Evolutionary conservation across 2,329 filamentous ascomycete species (phyloP), one percentile per base, ranked within the genome.

Genomic region (Beauveria australis): DNA sequence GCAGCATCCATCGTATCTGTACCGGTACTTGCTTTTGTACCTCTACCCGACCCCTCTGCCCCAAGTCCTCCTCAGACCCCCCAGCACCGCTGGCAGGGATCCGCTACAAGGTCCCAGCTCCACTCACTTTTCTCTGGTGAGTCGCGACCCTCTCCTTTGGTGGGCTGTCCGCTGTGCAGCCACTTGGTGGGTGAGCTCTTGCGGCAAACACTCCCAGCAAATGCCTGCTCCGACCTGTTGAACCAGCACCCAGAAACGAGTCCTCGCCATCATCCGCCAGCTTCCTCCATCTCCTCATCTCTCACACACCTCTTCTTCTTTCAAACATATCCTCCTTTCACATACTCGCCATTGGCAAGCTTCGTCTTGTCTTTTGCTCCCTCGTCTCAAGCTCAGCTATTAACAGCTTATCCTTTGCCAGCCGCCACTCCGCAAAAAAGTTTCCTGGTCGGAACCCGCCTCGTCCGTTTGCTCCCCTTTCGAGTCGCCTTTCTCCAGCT

Each of bases 311-410:
- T 37, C 33, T 37, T 37, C 33, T 41, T 43, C 53, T 55, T 47
- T 57, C 61, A 51, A 61, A 64, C 62, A 61, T 62, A 64, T 63
- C 52, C 47, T 30, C 55, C 49, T 52, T 56, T 64, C 64, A 26
- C 57, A 56, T 59, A 62, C 44, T 60, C 49, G 30, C 28, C 41
- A 60, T 53, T 48, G 49, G 43, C 58, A 53, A 40, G 43, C 51
- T 54, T 54, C 49, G 48, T 53, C 58, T 53, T 48, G 49, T 60
- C 49, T 19, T 47, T 16, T 43, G 2, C 28, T 8, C 41, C 22
- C 12, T 54, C 12, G n/a, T 53, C 37, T 8, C 48, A 22, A 19
- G 26, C 37, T 52, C 18, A 58, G 44, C 55, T 49, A 58, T 41
- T 30, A 19, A 48, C 46, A 49, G 19, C 33, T 22, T 30, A 41